Evolutionary conservation across 2,329 filamentous ascomycete species (phyloP).

Genomic region (Aspergillus awamori): DNA sequence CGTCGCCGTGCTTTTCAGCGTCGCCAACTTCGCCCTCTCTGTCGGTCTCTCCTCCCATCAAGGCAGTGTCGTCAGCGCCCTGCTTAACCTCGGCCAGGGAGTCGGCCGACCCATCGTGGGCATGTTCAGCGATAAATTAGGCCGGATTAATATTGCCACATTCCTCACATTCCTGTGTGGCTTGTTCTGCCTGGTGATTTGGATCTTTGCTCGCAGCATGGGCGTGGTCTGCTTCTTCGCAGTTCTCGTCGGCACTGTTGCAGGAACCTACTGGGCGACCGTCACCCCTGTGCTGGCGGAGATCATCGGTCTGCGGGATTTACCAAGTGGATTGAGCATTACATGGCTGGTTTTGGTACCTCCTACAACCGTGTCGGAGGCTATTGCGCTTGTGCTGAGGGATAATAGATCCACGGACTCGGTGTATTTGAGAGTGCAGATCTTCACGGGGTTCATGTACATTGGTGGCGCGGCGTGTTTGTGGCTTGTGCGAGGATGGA

Average conservation of each 20-base stretch:
- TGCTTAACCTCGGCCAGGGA: conserved; percentile 66
- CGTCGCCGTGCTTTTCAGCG: conserved; percentile 64
- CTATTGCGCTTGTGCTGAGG: conserved; percentile 63
- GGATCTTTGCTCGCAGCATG: conserved; percentile 62
- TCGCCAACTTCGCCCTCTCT: conserved; percentile 64
- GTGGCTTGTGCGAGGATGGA: conserved; percentile 45
- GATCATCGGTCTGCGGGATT: conserved; percentile 61
- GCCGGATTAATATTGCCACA: conserved; percentile 65
- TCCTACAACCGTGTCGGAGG: conserved; percentile 51
- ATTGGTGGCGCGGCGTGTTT: conserved; percentile 56
- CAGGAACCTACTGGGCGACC: conserved; percentile 63
- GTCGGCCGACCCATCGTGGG: conserved; percentile 62
- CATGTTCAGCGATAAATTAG: conserved; percentile 62
- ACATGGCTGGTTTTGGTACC: conserved; percentile 63
- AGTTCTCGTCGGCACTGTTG: conserved; percentile 59
- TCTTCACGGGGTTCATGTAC: conserved; percentile 66
- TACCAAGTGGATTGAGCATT: conserved; percentile 61
- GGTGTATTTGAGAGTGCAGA: conserved; percentile 45
- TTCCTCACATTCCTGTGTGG: conserved; percentile 59
- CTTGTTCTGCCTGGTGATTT: conserved; percentile 62
- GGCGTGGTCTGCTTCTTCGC: conserved; percentile 63
- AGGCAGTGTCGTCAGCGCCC: conserved; percentile 62
- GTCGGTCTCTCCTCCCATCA: conserved; percentile 63
- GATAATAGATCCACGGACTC: conserved; percentile 35
- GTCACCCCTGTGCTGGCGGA: conserved; percentile 63